Evolutionary conservation across 441 rosid species (phyloP), one percentile per base, ranked within the genome.

Genomic region (Gossypium gossypioides): DNA sequence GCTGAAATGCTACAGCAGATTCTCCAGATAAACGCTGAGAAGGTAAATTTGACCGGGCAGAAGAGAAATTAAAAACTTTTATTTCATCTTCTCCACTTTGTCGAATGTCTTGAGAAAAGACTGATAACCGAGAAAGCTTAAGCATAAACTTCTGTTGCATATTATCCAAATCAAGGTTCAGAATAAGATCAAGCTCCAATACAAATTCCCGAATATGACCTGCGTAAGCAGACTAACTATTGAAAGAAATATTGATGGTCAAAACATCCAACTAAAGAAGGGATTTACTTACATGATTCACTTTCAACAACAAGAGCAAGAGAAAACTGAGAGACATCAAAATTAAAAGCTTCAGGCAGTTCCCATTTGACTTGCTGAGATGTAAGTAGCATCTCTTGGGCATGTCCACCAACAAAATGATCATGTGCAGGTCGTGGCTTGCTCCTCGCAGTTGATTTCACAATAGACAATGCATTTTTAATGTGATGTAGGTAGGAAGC

Each of bases 201-300:
- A 81, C 84, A 71, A 94, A 80, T 78, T 89, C 90, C 84, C 83
- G 84, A 74, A 85, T 65, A 75, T 76, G 75, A 80, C 89, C 98
- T 94, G 88, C 81, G 80, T 46, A 79, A 82, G 69, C 54, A 72
- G 57, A 72, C 57, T 29, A 69, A 40, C 69, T 71, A 78, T 73
- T 63, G 70, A 77, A 69, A 72, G 54, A 71, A 67, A 64, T 46
- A 64, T 52, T 22, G 61, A 74, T 42, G 72, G 75, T 6, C 8
- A 78, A 67, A 54, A 62, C 68, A 71, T 58, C 73, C 62, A 60
- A 68, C 72, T 22, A 52, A 76, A 76, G 75, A 73, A 77, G 68
- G 16, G 46, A 77, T 78, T 55, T 57, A 77, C 69, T 72, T 85
- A 94, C 99, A 90, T 66, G 85, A 76, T 76, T 85, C 84, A 71